A percentile compares a stretch with the other conserved stretches of the same genome.
phyloP scores from a whole-genome alignment of 2,329 filamentous ascomycete species.

The Lasiodiplodia theobromae region DNA sequence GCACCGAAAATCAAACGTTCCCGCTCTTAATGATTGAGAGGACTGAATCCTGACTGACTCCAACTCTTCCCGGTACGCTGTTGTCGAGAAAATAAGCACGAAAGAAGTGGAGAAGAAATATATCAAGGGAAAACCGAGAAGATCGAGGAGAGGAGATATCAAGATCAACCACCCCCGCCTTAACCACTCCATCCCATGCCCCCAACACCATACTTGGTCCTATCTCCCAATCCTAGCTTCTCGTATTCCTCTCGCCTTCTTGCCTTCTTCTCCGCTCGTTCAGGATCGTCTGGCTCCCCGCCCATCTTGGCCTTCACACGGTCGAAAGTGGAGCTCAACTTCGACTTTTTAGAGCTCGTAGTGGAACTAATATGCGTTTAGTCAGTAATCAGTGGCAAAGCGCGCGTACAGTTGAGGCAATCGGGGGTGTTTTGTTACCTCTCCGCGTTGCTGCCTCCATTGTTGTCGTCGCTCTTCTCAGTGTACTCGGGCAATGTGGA shows the following conservation, averaged over 20 bases:
- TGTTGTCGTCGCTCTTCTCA: neutral
- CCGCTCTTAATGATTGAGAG: neutral
- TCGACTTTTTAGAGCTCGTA: slow-evolving; percentile 1
- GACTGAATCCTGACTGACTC: neutral
- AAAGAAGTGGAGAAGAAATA: neutral
- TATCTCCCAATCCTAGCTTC: slow-evolving; percentile 13
- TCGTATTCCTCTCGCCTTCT: slow-evolving; percentile 18
- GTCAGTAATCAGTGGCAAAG: neutral
- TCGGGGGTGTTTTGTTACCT: neutral
- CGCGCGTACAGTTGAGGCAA: too few relatives aligned
- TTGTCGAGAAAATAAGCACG: neutral
- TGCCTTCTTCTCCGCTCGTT: slow-evolving; percentile 7
- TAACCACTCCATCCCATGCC: slow-evolving; percentile 19
- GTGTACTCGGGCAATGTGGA: slow-evolving; percentile 6
- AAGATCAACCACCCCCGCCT: neutral
- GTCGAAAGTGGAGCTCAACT: slow-evolving; percentile 1
- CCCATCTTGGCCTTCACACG: slow-evolving; percentile 18
- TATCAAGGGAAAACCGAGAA: neutral
- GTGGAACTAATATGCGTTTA: neutral
- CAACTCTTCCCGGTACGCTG: neutral
- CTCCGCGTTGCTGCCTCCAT: neutral
- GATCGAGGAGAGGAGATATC: too few relatives aligned
- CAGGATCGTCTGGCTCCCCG: neutral
- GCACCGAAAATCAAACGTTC: neutral
- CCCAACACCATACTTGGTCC: slow-evolving; percentile 15